These are phyloP conservation scores for Edaphochlamys debaryana DNA, from an alignment of 139 green algal species.

Conservation along the genomic window DNA sequence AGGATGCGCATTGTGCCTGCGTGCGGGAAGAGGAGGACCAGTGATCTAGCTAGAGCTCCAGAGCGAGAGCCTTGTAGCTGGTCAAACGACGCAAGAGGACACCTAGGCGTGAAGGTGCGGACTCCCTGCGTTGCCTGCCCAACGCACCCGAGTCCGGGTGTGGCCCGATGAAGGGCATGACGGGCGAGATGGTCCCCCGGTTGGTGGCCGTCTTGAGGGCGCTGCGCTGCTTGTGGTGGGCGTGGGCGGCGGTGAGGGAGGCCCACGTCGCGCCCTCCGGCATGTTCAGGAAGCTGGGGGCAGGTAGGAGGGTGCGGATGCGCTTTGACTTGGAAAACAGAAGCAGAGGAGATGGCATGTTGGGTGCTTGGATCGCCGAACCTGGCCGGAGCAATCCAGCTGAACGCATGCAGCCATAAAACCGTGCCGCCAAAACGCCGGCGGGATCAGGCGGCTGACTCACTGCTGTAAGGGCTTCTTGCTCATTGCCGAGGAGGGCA, in stretches of 20 bases:
- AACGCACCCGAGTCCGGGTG: slow-evolving; percentile 42
- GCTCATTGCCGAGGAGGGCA: slow-evolving; percentile 4
- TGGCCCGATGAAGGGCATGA: slow-evolving; percentile 29
- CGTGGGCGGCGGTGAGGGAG: not conserved
- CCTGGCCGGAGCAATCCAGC: not conserved
- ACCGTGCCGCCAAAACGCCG: not conserved
- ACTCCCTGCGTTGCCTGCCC: too few relatives aligned
- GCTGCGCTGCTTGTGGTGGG: not conserved
- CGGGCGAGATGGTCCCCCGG: not conserved
- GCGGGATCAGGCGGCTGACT: not conserved
- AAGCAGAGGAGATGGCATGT: not conserved
- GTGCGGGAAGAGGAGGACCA: too few relatives aligned
- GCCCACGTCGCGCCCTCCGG: not conserved
- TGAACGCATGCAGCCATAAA: not conserved
- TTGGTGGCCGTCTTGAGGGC: slow-evolving; percentile 16
- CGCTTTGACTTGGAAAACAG: too few relatives aligned
- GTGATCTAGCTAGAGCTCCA: too few relatives aligned
- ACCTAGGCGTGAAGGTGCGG: too few relatives aligned
- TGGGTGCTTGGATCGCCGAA: not conserved
- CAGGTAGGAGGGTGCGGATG: too few relatives aligned
- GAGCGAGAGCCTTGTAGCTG: too few relatives aligned
- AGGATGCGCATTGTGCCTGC: slow-evolving; percentile 43
- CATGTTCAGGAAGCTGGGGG: slow-evolving; percentile 27
- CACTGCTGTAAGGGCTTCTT: slow-evolving; percentile 36
- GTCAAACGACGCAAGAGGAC: too few relatives aligned